Evolutionary conservation across 75 land plant genomes (phyloP).

Genomic region (Pseudotsuga menziesii): DNA sequence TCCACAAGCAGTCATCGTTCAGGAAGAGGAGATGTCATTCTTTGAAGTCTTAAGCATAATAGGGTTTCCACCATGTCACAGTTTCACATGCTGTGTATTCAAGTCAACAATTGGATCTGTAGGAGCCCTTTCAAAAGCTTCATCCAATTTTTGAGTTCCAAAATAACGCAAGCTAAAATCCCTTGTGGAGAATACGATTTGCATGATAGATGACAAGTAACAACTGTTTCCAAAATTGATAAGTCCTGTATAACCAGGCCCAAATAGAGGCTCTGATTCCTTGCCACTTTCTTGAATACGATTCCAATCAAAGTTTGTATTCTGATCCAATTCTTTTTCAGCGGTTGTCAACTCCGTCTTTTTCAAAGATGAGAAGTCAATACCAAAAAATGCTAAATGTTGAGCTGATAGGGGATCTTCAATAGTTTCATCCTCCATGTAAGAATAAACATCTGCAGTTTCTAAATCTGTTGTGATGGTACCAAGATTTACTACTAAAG

Average conservation of each 20-base stretch:
- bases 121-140: conserved; percentile 81
- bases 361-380: too few relatives aligned
- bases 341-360: conserved; percentile 99
- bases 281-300: conserved; percentile 99
- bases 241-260: conserved; percentile 98
- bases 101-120: conserved; percentile 97
- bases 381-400: too few relatives aligned
- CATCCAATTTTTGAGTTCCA: conserved; percentile 46
- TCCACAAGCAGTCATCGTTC: too few relatives aligned
- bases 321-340: conserved; percentile 98
- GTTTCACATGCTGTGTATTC: conserved; percentile 79
- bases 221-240: conserved; percentile 99
- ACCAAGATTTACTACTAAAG: too few relatives aligned
- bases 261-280: conserved; percentile 90
- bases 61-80: too few relatives aligned
- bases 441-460: too few relatives aligned
- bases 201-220: conserved; percentile 94
- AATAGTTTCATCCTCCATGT: too few relatives aligned
- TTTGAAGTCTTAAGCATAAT: too few relatives aligned
- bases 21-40: too few relatives aligned
- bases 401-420: too few relatives aligned
- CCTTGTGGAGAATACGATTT: conserved; percentile 81
- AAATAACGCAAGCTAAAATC: conserved; percentile 65
- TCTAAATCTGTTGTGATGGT: too few relatives aligned
- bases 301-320: conserved; percentile 98